A percentile compares a stretch with the other conserved stretches of the same genome.
Conservation (phyloP, 2,329 filamentous ascomycete genomes). For the Sclerotinia subarctica region DNA sequence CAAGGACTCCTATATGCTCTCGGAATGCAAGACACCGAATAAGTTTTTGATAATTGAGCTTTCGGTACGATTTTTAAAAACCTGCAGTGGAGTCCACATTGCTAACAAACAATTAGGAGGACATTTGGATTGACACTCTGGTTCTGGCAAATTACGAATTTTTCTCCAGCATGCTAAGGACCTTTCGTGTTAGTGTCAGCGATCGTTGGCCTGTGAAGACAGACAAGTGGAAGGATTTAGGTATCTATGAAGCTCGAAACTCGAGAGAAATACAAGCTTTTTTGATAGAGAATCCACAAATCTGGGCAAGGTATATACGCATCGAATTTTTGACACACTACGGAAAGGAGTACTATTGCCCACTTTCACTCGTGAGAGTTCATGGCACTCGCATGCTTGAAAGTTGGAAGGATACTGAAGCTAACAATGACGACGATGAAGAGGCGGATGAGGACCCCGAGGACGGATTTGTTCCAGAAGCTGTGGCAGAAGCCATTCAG, state of each 20-base stretch:
- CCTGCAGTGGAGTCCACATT: constrained; percentile 34
- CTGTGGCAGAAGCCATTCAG: constrained; percentile 36
- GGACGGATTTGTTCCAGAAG: constrained; percentile 38
- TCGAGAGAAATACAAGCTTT: constrained; percentile 93
- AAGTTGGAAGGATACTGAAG: constrained; percentile 83
- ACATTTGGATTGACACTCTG: constrained; percentile 83
- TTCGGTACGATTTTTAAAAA: constrained; percentile 60
- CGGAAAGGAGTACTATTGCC: constrained; percentile 95
- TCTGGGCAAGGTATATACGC: constrained; percentile 90
- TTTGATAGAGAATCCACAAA: constrained; percentile 86
- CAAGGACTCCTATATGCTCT: constrained; percentile 97
- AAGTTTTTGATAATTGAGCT: constrained; percentile 95
- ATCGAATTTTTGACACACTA: constrained; percentile 93
- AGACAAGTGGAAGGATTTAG: constrained; percentile 87
- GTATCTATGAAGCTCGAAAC: constrained; percentile 87
- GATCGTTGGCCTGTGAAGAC: constrained; percentile 91
- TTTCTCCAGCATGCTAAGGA: constrained; percentile 94
- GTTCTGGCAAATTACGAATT: constrained; percentile 99
- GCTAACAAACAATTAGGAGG: constrained; percentile 39
- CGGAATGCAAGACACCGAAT: constrained; percentile 80
- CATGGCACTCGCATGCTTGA: constrained; percentile 93
- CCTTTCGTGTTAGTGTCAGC: constrained; percentile 86
- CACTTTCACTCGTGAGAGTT: constrained; percentile 82
- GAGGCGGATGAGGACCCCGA: constrained; percentile 28
- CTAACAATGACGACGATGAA: constrained; percentile 57